Base-by-base conservation (phyloP, 2,329 filamentous ascomycete species). In the Colletotrichum echinochloae region DNA sequence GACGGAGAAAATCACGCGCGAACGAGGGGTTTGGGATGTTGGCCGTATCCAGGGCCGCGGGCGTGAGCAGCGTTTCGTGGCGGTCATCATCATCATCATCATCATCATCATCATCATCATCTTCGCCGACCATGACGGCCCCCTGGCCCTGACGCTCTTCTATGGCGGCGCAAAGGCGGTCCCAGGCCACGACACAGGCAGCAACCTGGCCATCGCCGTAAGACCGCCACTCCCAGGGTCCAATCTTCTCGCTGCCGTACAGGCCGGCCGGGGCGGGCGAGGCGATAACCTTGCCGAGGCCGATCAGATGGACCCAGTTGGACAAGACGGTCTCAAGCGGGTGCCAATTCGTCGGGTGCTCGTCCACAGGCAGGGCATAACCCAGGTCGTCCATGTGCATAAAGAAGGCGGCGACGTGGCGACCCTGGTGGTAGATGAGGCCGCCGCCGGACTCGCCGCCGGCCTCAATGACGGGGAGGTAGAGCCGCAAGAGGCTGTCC, bases 191-290 rank as follows among this genome's bases (percentile, higher is more conserved):
- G 55, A 79, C 57, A 35, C 73, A 74, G 37, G 51, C 33, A 57
- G 52, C 62, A 54, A 79, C 74, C 64, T 79, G 77, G 37, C 69
- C 67, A 30, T 76, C 74, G 65, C 77, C 71, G 52, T 81, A 80
- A 6, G 78, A 73, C 54, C 65, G 74, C 77, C 76, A 79, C 37
- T 73, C 72, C 78, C 78, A 81, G 33, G 74, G 74, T 52, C 78
- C 77, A 46, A 72, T 70, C 73, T 73, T 76, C 30, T 46, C 72
- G 55, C 63, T 54, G 63, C 30, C 72, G 60, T 67, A 75, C 49
- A 71, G 66, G 71, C 64, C 39, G 70, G 72, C 30, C 26, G 56
- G 39, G 11, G 60, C 65, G 2, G 70, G 74, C 16, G 76, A 76
- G 57, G 76, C 74, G 4, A 55, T 64, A 26, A 75, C 68, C 73